phyloP scores from a whole-genome alignment of 2,329 filamentous ascomycete genomes.

The Clathrospora elynae region DNA sequence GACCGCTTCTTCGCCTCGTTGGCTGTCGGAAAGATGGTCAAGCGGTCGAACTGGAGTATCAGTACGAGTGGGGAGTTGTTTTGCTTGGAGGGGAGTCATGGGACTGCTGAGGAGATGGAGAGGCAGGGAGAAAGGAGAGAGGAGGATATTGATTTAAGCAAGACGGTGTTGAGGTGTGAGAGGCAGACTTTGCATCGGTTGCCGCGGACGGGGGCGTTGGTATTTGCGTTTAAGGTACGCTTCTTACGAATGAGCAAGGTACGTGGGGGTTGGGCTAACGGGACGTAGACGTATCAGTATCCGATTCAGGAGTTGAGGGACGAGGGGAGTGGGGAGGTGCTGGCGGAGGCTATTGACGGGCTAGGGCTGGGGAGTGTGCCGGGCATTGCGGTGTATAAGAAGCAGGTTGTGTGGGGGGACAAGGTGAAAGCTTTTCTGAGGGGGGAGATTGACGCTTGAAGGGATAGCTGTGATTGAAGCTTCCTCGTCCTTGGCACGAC shows the following conservation, averaged over 20 bases:
- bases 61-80: slow-evolving; percentile 52
- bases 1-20: slow-evolving; percentile 64
- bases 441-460: slow-evolving; percentile 26
- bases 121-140: slow-evolving; percentile 30
- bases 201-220: slow-evolving; percentile 58
- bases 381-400: slow-evolving; percentile 64
- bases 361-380: slow-evolving; percentile 62
- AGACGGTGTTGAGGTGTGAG: slow-evolving; percentile 60
- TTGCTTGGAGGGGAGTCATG: slow-evolving; percentile 50
- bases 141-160: slow-evolving; percentile 49
- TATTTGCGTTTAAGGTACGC: slow-evolving; percentile 62
- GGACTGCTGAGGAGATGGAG: slow-evolving; percentile 46
- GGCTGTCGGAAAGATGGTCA: slow-evolving; percentile 60
- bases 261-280: not conserved
- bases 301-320: slow-evolving; percentile 60
- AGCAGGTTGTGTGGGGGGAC: slow-evolving; percentile 61
- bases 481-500: too few species aligned
- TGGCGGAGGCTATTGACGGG: slow-evolving; percentile 65
- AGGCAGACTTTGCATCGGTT: slow-evolving; percentile 66
- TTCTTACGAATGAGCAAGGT: not conserved
- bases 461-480: too few species aligned
- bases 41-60: slow-evolving; percentile 61
- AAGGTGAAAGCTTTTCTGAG: slow-evolving; percentile 59
- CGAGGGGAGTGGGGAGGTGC: slow-evolving; percentile 60
- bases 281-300: slow-evolving; percentile 61